Evolutionary conservation across 257 asterid species (phyloP).

Genomic region (Sherardia arvensis): DNA sequence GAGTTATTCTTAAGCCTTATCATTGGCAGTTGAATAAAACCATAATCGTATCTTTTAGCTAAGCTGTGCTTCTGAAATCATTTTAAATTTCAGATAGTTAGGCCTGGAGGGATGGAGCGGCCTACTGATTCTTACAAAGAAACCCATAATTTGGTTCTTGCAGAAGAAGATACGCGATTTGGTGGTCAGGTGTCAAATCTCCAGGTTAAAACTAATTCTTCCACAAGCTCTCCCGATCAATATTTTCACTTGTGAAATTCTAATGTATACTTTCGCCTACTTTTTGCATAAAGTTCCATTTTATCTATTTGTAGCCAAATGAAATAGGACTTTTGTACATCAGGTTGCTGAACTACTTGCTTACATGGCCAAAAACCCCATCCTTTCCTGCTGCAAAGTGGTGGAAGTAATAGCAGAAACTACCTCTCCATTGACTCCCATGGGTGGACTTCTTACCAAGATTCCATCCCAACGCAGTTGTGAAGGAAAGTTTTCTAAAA

Average conservation of each 20-base stretch:
- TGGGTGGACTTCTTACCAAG: constrained; percentile 63
- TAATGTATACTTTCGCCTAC: no score
- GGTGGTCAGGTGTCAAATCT: constrained; percentile 93
- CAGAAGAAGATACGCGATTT: constrained; percentile 73
- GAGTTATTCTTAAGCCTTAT: constrained; percentile 36
- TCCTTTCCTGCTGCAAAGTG: constrained; percentile 69
- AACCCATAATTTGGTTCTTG: constrained; percentile 75
- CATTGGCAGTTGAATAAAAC: no score
- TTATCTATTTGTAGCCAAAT: not conserved
- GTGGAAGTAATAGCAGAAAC: constrained; percentile 96
- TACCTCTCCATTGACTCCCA: constrained; percentile 64
- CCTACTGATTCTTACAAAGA: constrained; percentile 92
- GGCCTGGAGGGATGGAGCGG: constrained; percentile 99
- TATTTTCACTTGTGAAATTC: no score
- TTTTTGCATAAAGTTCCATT: not conserved
- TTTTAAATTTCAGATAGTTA: constrained; percentile 56
- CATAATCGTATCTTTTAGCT: no score
- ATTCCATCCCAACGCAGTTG: constrained; percentile 56
- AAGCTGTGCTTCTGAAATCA: constrained; percentile 1
- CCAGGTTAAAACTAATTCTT: constrained; percentile 45
- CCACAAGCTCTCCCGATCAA: no score
- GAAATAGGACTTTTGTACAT: constrained; percentile 13
- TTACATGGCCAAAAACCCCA: constrained; percentile 63
- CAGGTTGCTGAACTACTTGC: constrained; percentile 97
- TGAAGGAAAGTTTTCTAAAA: constrained; percentile 7